These are phyloP conservation scores for Malbranchea cinnamomea DNA, from an alignment of 2,329 filamentous ascomycete genomes.

Conservation along the genomic window DNA sequence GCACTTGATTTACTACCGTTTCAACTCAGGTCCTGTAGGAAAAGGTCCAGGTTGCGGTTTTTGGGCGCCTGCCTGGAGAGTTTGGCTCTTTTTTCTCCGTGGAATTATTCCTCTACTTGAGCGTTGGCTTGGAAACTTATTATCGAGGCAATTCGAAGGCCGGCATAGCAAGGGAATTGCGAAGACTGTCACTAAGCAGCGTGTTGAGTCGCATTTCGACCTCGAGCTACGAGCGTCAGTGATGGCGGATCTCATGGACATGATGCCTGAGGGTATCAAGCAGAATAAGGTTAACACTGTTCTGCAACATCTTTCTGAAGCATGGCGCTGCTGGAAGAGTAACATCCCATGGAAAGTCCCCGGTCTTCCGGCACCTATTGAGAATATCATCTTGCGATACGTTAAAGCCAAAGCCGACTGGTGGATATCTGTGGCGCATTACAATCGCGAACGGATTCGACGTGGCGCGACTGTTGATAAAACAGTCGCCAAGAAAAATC, in stretches of 20 bases:
- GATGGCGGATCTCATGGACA: slow-evolving; percentile 98
- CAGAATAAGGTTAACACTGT: slow-evolving; percentile 99
- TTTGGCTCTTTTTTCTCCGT: slow-evolving; percentile 98
- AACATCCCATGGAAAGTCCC: slow-evolving; percentile 99
- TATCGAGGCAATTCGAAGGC: slow-evolving; percentile 95
- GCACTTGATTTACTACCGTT: slow-evolving; percentile 97
- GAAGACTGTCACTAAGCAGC: slow-evolving; percentile 97
- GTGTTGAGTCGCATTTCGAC: slow-evolving; percentile 97
- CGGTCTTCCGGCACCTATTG: slow-evolving; percentile 86
- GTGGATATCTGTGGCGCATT: slow-evolving; percentile 99
- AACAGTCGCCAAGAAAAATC: slow-evolving; percentile 97
- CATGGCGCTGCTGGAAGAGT: slow-evolving; percentile 99
- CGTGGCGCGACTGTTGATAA: slow-evolving; percentile 96
- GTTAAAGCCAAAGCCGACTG: slow-evolving; percentile 99
- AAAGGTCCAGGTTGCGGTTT: slow-evolving; percentile 97
- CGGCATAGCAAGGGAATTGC: slow-evolving; percentile 97
- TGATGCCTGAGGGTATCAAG: slow-evolving; percentile 99
- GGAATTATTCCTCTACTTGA: slow-evolving; percentile 94
- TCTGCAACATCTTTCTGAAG: slow-evolving; percentile 89
- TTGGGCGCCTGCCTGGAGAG: slow-evolving; percentile 96
- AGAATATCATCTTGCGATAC: slow-evolving; percentile 96
- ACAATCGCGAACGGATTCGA: slow-evolving; percentile 93
- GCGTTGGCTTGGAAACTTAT: slow-evolving; percentile 89
- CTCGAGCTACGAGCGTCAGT: slow-evolving; percentile 92
- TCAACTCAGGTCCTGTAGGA: slow-evolving; percentile 91